Percentiles rank a stretch among this genome's conserved stretches.
These are phyloP conservation scores for Hymenoscyphus fraxineus DNA, from an alignment of 2,329 filamentous ascomycete genomes.

Conservation along the genomic window DNA sequence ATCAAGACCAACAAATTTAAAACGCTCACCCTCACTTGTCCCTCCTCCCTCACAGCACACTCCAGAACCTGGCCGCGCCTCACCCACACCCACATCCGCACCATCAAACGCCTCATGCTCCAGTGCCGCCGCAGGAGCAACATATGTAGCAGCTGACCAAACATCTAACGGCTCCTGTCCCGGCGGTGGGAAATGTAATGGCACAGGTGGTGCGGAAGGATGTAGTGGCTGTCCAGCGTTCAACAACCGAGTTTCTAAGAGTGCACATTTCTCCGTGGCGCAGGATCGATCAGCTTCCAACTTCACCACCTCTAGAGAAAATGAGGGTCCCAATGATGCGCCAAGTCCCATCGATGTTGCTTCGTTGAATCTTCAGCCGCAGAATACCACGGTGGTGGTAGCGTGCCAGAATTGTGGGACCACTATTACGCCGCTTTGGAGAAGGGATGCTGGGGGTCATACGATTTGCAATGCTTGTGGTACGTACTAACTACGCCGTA, in stretches of 20 bases:
- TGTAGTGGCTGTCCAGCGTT: constrained; percentile 95
- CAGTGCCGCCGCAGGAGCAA: constrained; percentile 48
- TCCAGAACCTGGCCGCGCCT: constrained; percentile 24
- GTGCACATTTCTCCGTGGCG: constrained; percentile 62
- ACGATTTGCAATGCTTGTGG: constrained; percentile 99
- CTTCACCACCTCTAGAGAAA: not conserved
- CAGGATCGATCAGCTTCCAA: constrained; percentile 23
- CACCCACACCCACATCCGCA: constrained; percentile 15
- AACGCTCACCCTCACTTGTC: constrained; percentile 62
- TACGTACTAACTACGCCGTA: constrained; percentile 47
- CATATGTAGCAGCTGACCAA: constrained; percentile 74
- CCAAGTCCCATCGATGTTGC: constrained; percentile 48
- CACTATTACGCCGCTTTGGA: constrained; percentile 93
- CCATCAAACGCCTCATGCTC: constrained; percentile 34
- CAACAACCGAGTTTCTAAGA: constrained; percentile 94
- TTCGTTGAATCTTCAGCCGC: constrained; percentile 41
- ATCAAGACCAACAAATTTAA: constrained; percentile 83
- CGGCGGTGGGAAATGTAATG: constrained; percentile 91
- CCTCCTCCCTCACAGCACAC: constrained; percentile 24
- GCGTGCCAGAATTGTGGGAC: constrained; percentile 97
- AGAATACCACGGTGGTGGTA: constrained; percentile 63
- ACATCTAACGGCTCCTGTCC: constrained; percentile 83
- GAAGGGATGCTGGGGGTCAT: constrained; percentile 88
- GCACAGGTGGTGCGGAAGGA: constrained; percentile 89
- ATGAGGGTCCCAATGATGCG: constrained; percentile 31